Percentiles rank a stretch among this genome's conserved stretches.
Conservation (phyloP, 106 monocot genomes). For the Dendrobium officinale region DNA sequence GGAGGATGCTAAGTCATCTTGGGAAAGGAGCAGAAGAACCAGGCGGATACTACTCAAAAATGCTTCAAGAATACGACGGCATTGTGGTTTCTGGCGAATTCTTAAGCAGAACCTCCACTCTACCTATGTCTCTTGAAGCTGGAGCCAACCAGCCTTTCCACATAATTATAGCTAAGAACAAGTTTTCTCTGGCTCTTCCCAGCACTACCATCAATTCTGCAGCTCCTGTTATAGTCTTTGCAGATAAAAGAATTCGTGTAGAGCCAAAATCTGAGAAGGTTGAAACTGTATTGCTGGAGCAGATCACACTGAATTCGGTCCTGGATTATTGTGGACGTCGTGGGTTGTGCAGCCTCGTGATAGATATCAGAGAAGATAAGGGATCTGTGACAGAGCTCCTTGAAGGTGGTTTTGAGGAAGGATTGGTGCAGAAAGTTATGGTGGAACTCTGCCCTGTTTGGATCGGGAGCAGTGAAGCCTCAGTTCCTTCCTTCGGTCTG, state of each 20-base stretch:
- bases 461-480: slow-evolving; percentile 14
- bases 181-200: slow-evolving; percentile 30
- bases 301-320: slow-evolving; percentile 39
- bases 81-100: slow-evolving; percentile 46
- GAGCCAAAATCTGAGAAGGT: slow-evolving; percentile 39
- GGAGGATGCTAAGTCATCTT: slow-evolving; percentile 33
- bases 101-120: slow-evolving; percentile 19
- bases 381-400: slow-evolving; percentile 22
- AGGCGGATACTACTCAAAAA: slow-evolving; percentile 77
- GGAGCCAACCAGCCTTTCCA: slow-evolving; percentile 63
- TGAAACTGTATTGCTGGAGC: slow-evolving; percentile 40
- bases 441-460: slow-evolving; percentile 46
- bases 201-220: slow-evolving; percentile 12
- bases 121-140: slow-evolving; percentile 59
- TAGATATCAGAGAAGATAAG: slow-evolving; percentile 50
- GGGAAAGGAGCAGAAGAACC: slow-evolving; percentile 37
- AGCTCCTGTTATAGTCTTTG: slow-evolving; percentile 28
- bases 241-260: slow-evolving; percentile 31
- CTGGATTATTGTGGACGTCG: slow-evolving; percentile 41
- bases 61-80: slow-evolving; percentile 79
- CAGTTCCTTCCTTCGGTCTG: slow-evolving; percentile 20
- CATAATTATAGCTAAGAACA: slow-evolving; percentile 41
- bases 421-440: slow-evolving; percentile 70
- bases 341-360: slow-evolving; percentile 65
- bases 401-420: slow-evolving; percentile 25